Conservation (phyloP, 306 rosid genomes). For the Vigna nakashimae region DNA sequence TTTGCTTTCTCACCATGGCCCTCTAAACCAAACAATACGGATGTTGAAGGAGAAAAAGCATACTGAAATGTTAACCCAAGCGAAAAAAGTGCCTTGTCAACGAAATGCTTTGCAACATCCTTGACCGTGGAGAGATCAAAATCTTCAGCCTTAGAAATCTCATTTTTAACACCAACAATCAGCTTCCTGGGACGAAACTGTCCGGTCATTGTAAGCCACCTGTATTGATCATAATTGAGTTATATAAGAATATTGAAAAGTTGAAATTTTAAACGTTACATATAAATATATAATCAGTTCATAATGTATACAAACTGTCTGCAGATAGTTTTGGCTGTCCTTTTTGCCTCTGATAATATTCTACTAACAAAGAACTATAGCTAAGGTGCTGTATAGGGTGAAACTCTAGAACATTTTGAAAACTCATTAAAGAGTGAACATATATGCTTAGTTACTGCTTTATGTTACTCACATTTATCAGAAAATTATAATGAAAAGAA, state of each 20-base stretch:
- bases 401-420: too few species aligned
- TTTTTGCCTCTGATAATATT: conserved; percentile 20
- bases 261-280: conserved; percentile 22
- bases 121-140: conserved; percentile 63
- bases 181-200: conserved; percentile 88
- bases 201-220: conserved; percentile 88
- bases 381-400: background rate
- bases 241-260: conserved; percentile 29
- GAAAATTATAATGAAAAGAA: too few species aligned
- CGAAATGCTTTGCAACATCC: conserved; percentile 72
- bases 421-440: too few species aligned
- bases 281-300: conserved; percentile 20
- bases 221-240: conserved; percentile 43
- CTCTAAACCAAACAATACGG: conserved; percentile 65
- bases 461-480: too few species aligned
- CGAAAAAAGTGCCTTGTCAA: conserved; percentile 77
- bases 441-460: background rate
- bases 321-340: background rate
- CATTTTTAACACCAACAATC: conserved; percentile 66
- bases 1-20: conserved; percentile 77
- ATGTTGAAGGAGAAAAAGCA: conserved; percentile 58
- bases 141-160: conserved; percentile 55
- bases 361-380: conserved; percentile 15
- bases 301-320: conserved; percentile 5
- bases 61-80: conserved; percentile 71